Percentiles rank a stretch among this genome's conserved stretches.
phyloP scores from a whole-genome alignment of 495 filamentous ascomycete genomes.

The Cenococcum geophilum region DNA sequence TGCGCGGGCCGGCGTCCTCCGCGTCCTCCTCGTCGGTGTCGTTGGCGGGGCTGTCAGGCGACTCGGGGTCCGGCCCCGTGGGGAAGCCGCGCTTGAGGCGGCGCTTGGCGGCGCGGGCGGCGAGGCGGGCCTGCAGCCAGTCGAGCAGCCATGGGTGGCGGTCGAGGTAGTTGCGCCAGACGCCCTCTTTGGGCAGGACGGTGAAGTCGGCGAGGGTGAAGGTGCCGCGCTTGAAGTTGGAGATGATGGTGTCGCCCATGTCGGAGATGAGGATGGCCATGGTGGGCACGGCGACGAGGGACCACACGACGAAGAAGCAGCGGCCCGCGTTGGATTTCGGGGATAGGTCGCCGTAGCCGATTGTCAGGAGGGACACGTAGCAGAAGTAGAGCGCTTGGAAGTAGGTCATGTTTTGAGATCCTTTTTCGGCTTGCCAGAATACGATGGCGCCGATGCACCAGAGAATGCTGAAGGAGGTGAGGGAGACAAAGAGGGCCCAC shows the following conservation, averaged over 20 bases:
- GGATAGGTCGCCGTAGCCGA: conserved; percentile 42
- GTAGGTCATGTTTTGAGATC: conserved; percentile 39
- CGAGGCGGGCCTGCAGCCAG: conserved; percentile 38
- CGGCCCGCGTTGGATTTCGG: conserved; percentile 41
- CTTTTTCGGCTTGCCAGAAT: conserved; percentile 39
- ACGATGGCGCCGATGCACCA: conserved; percentile 43
- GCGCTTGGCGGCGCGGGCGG: conserved; percentile 36
- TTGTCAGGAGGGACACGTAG: conserved; percentile 42
- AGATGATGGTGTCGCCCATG: conserved; percentile 58
- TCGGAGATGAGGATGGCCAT: conserved; percentile 62
- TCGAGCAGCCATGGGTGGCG: conserved; percentile 41
- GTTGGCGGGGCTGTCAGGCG: no score
- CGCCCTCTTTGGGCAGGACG: conserved; percentile 49
- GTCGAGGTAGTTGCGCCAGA: conserved; percentile 43
- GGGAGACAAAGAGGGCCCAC: conserved; percentile 35
- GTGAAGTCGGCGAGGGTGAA: conserved; percentile 52
- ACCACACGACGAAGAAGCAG: conserved; percentile 44
- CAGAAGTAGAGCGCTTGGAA: conserved; percentile 44
- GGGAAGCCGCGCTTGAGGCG: conserved; percentile 47
- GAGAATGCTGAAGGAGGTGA: conserved; percentile 38
- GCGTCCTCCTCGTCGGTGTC: not conserved
- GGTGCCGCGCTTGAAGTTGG: conserved; percentile 51
- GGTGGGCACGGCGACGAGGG: conserved; percentile 56
- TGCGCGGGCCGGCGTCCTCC: not conserved
- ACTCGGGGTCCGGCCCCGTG: conserved; percentile 9